Evolutionary conservation across 768 basidiomycete genomes (phyloP).

Genomic region (Pleurotus citrinopileatus): DNA sequence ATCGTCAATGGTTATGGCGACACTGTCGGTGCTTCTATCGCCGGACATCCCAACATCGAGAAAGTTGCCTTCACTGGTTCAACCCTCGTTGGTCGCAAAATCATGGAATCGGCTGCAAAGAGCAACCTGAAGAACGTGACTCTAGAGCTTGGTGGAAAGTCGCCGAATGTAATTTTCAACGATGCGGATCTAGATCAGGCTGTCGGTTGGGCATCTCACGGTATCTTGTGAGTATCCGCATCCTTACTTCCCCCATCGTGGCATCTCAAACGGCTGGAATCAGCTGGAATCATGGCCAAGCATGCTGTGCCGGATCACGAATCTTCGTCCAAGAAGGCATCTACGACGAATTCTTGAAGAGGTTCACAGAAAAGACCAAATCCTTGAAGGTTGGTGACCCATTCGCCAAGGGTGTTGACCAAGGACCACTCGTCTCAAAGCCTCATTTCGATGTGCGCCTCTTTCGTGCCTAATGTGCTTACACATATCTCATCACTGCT

Average conservation of each 20-base stretch:
- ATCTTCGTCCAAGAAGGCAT: constrained; percentile 78
- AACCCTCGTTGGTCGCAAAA: constrained; percentile 72
- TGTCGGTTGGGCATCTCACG: constrained; percentile 66
- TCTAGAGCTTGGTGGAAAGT: constrained; percentile 81
- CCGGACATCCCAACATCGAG: constrained; percentile 52
- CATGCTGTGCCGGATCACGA: constrained; percentile 82
- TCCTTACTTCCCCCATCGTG: not conserved
- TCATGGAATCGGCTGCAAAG: constrained; percentile 77
- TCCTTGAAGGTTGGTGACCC: constrained; percentile 69
- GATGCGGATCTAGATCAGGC: constrained; percentile 73
- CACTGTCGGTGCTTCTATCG: constrained; percentile 61
- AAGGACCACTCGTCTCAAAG: constrained; percentile 81
- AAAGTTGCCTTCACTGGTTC: constrained; percentile 75
- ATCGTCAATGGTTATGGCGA: constrained; percentile 61
- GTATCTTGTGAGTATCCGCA: constrained; percentile 66
- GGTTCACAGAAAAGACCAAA: constrained; percentile 53
- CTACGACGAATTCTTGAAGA: constrained; percentile 74
- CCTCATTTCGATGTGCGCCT: constrained; percentile 66
- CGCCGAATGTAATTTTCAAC: constrained; percentile 68
- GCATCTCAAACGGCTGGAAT: constrained; percentile 18
- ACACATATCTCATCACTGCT: not conserved
- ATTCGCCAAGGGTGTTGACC: constrained; percentile 54
- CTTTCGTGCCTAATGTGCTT: constrained; percentile 8
- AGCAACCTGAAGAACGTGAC: constrained; percentile 85
- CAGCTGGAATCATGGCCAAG: constrained; percentile 72